Evolutionary conservation across 345 rosid genomes (phyloP).

Genomic region (Eucalyptus curtisii): DNA sequence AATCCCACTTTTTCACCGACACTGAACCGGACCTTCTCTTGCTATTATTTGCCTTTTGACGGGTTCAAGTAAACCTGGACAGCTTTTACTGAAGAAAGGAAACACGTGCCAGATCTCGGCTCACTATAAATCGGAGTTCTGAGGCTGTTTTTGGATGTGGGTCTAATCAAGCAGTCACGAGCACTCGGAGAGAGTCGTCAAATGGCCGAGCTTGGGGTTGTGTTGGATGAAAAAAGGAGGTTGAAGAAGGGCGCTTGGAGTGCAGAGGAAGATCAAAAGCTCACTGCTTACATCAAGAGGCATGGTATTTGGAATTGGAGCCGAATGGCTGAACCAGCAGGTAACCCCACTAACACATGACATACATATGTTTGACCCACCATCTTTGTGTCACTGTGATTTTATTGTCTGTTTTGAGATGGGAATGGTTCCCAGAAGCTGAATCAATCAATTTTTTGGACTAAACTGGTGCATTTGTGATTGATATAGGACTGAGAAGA

Average conservation of each 20-base stretch:
- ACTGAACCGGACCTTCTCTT: background rate
- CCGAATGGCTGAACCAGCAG: background rate
- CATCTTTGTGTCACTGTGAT: background rate
- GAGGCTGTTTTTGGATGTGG: background rate
- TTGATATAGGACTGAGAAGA: background rate
- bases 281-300: background rate
- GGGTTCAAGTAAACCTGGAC: background rate
- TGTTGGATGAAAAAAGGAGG: background rate
- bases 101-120: background rate
- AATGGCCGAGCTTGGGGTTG: background rate
- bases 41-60: background rate
- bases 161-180: background rate
- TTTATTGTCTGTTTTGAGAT: background rate
- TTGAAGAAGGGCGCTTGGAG: slow-evolving; percentile 1
- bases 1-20: background rate
- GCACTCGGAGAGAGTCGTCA: background rate
- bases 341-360: background rate
- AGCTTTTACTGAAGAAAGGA: background rate
- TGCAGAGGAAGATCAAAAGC: background rate
- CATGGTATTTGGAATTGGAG: slow-evolving; percentile 2
- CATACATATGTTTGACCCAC: background rate
- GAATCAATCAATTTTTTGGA: background rate
- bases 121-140: background rate
- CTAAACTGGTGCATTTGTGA: background rate
- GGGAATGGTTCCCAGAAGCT: background rate